Conservation (phyloP, 768 basidiomycete species). For the Boletellus emodensis region DNA sequence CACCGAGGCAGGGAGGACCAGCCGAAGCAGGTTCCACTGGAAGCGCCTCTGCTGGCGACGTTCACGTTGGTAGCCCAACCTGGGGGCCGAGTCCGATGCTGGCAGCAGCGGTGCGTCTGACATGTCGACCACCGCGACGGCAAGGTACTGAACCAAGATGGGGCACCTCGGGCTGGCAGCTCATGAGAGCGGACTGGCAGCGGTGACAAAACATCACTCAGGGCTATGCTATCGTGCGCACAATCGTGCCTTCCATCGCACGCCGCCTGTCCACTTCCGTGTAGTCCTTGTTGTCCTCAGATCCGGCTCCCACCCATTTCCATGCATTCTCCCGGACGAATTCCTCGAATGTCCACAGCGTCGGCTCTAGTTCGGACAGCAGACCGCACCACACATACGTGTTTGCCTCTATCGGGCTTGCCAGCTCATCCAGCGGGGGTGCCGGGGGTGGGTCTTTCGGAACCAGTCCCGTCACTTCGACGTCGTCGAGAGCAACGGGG, state of each 20-base stretch:
- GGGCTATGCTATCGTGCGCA: neutral
- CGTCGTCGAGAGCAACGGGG: constrained; percentile 31
- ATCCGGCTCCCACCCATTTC: constrained; percentile 64
- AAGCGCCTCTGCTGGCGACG: too few species aligned
- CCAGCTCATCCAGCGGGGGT: constrained; percentile 34
- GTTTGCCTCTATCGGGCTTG: constrained; percentile 44
- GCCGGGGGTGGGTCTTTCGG: constrained; percentile 43
- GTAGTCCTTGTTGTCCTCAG: constrained; percentile 37
- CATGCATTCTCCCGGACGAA: constrained; percentile 74
- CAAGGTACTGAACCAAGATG: too few species aligned
- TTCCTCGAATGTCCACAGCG: constrained; percentile 78
- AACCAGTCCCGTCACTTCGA: constrained; percentile 27
- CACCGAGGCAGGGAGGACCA: constrained; percentile 32
- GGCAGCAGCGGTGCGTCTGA: constrained; percentile 15
- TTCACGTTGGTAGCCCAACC: neutral
- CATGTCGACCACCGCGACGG: neutral
- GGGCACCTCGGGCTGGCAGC: too few species aligned
- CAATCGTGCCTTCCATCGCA: constrained; percentile 36
- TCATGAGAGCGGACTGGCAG: too few species aligned
- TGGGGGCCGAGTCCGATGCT: neutral
- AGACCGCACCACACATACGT: constrained; percentile 68
- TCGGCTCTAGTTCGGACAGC: constrained; percentile 43
- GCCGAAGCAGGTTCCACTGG: neutral
- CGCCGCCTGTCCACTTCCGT: constrained; percentile 51
- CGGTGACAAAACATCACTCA: neutral